Percentiles rank a stretch among this genome's conserved stretches.
Evolutionary conservation across 164 flowering plant genomes (phyloP).

Genomic region (Taxillus chinensis): DNA sequence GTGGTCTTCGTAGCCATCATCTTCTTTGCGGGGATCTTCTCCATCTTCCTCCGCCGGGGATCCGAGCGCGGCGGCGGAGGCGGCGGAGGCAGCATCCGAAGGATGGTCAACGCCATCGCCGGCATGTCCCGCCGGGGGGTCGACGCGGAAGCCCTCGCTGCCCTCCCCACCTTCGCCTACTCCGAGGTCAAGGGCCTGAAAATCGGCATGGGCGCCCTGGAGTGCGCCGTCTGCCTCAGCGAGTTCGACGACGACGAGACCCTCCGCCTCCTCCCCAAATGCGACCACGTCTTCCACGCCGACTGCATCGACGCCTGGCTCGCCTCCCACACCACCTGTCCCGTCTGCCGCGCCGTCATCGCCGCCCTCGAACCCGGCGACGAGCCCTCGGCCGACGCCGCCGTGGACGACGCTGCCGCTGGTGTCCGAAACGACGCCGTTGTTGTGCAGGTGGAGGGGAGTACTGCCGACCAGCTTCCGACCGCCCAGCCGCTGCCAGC

Average conservation of each 20-base stretch:
- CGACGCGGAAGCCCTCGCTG: constrained; percentile 17
- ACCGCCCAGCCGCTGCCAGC: constrained; percentile 21
- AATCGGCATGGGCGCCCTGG: constrained; percentile 25
- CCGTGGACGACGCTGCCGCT: background rate
- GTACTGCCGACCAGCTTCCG: background rate
- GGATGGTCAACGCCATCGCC: constrained; percentile 4
- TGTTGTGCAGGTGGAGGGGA: background rate
- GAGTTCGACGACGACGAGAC: constrained; percentile 35
- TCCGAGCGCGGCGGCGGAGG: background rate
- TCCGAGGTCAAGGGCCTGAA: constrained; percentile 21
- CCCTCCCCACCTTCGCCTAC: constrained; percentile 29
- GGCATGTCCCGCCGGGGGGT: constrained; percentile 19
- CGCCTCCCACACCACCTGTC: constrained; percentile 29
- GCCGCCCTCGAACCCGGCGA: constrained; percentile 4
- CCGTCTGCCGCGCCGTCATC: constrained; percentile 29
- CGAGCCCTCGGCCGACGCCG: background rate
- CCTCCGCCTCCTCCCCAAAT: constrained; percentile 28
- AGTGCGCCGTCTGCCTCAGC: constrained; percentile 32
- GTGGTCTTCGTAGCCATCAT: constrained; percentile 18
- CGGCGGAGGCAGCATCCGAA: constrained; percentile 5
- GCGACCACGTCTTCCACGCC: constrained; percentile 36
- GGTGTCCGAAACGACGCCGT: background rate
- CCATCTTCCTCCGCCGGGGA: constrained; percentile 25
- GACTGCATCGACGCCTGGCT: constrained; percentile 39
- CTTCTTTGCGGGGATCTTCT: constrained; percentile 28